Percentiles rank a stretch among this genome's conserved stretches.
These are phyloP conservation scores for Mycosphaerella arachidis DNA, from an alignment of 2,329 filamentous ascomycete species.

Conservation along the genomic window DNA sequence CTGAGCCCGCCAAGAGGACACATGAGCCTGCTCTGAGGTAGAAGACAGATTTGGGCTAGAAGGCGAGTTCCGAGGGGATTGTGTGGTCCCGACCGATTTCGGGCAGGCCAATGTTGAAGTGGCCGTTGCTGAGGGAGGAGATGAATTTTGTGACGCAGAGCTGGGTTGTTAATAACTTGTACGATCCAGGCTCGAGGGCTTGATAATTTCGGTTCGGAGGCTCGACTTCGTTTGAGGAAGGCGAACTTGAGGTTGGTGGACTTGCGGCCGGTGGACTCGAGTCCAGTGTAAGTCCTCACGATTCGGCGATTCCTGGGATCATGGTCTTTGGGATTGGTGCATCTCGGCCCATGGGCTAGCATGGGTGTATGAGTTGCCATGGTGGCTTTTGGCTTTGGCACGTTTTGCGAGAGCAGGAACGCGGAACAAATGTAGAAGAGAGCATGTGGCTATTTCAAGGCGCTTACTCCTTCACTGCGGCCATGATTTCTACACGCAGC, in stretches of 20 bases:
- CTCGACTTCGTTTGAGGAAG: neutral
- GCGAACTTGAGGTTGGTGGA: neutral
- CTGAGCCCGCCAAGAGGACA: conserved; percentile 47
- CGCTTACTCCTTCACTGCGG: neutral
- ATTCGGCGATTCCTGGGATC: neutral
- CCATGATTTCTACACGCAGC: neutral
- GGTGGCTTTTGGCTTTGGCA: neutral
- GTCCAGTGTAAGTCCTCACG: neutral
- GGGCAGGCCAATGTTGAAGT: conserved; percentile 20
- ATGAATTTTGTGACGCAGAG: conserved; percentile 21
- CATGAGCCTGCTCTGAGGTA: conserved; percentile 47
- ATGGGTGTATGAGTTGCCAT: neutral
- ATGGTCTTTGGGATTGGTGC: neutral
- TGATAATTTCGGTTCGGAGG: conserved; percentile 4
- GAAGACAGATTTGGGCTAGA: conserved; percentile 31
- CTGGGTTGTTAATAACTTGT: conserved; percentile 18
- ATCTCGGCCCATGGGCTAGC: neutral
- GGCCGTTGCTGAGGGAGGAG: conserved; percentile 21
- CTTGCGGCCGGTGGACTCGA: neutral
- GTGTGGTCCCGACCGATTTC: conserved; percentile 13
- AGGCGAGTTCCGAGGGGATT: conserved; percentile 16
- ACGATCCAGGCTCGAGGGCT: conserved; percentile 14
- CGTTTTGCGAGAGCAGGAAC: no score
- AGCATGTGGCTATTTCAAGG: no score
- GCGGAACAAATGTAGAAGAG: neutral